Evolutionary conservation across 768 basidiomycete species (phyloP).

Genomic region (Dentipellis sp.): DNA sequence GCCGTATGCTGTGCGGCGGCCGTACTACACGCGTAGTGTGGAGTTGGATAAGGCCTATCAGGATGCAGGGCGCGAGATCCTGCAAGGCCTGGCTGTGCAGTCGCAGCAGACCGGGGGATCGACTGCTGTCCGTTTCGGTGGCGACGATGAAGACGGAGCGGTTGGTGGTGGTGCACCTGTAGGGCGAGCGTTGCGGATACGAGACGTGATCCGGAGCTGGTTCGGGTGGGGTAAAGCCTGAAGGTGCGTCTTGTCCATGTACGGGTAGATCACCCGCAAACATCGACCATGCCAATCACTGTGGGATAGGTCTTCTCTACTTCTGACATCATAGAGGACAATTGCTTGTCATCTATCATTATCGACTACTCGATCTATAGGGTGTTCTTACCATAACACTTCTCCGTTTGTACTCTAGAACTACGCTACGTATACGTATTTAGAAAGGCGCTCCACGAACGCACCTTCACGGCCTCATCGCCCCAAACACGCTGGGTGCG

Average conservation of each 20-base stretch:
- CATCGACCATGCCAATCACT: too few species aligned
- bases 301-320: too few species aligned
- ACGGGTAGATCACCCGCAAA: too few species aligned
- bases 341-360: too few species aligned
- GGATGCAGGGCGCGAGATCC: constrained; percentile 43
- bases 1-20: constrained; percentile 66
- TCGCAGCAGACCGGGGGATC: neutral
- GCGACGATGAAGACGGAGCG: constrained; percentile 3
- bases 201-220: constrained; percentile 22
- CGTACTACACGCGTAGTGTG: constrained; percentile 42
- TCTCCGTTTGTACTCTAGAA: too few species aligned
- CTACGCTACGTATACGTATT: too few species aligned
- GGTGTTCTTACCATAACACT: too few species aligned
- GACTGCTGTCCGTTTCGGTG: neutral
- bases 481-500: too few species aligned
- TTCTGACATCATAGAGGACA: too few species aligned
- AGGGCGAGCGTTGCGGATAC: constrained; percentile 15
- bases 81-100: constrained; percentile 28
- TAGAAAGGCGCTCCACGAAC: too few species aligned
- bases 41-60: constrained; percentile 52
- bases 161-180: neutral
- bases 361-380: too few species aligned
- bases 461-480: too few species aligned
- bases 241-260: neutral
- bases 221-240: constrained; percentile 2